phyloP scores from a whole-genome alignment of 805 yeast genomes.

The Metschnikowia orientalis region DNA sequence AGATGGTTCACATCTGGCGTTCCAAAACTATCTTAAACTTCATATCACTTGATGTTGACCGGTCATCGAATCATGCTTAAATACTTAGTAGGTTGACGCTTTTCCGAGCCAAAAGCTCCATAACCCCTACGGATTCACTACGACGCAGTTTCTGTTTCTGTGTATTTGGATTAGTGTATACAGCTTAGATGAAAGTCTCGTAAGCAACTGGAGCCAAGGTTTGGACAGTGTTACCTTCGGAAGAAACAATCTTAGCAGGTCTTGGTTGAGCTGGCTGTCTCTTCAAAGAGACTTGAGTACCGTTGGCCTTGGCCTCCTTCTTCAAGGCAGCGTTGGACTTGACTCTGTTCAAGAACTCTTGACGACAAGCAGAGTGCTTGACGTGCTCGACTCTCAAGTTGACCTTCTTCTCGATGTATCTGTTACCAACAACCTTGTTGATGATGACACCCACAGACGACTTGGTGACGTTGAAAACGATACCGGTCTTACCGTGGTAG shows the following conservation, averaged over 20 bases:
- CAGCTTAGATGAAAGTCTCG: conserved; percentile 94
- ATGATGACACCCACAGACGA: conserved; percentile 96
- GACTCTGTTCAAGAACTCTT: conserved; percentile 98
- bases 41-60: too few relatives aligned
- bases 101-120: too few relatives aligned
- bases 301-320: conserved; percentile 91
- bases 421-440: conserved; percentile 98
- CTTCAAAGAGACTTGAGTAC: conserved; percentile 87
- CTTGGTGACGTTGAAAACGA: conserved; percentile 98
- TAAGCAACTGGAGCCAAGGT: conserved; percentile 98
- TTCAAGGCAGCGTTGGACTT: conserved; percentile 92
- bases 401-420: conserved; percentile 98
- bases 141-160: conserved; percentile 2
- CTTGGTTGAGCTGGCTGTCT: conserved; percentile 99
- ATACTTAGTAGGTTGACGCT: too few relatives aligned
- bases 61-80: too few relatives aligned
- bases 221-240: conserved; percentile 84
- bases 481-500: conserved; percentile 99
- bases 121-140: too few relatives aligned
- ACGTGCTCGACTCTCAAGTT: conserved; percentile 98
- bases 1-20: too few relatives aligned
- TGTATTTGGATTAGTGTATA: conserved; percentile 14
- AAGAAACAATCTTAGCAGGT: conserved; percentile 78
- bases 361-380: conserved; percentile 99
- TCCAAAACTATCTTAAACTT: too few relatives aligned